Conservation (phyloP, 371 early-diverging fungal genomes). For the Amoeboaphelidium protococcarum region DNA sequence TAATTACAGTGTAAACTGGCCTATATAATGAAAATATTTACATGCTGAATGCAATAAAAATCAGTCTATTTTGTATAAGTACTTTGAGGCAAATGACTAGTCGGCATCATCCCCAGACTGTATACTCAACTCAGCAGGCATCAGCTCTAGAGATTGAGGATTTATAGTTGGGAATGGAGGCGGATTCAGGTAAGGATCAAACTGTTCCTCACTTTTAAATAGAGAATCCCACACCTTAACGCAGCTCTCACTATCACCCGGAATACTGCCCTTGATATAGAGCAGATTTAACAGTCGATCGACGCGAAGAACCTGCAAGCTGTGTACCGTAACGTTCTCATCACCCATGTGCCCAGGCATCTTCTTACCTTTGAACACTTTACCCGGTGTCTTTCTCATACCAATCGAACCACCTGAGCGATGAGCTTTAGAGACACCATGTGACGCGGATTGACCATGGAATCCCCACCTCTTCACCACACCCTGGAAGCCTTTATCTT, state of each 20-base stretch:
- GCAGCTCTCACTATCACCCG: conserved; percentile 58
- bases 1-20: too few species aligned
- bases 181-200: background rate
- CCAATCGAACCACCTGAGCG: conserved; percentile 86
- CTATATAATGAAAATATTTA: too few species aligned
- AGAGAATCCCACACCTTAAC: conserved; percentile 64
- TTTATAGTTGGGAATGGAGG: background rate
- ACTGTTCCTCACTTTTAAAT: background rate
- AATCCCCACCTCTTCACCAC: conserved; percentile 92
- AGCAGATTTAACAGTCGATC: conserved; percentile 55
- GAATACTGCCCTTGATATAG: conserved; percentile 72
- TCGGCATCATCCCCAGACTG: background rate
- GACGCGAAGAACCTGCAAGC: conserved; percentile 57
- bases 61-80: too few species aligned
- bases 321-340: conserved; percentile 46
- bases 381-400: conserved; percentile 64
- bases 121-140: background rate
- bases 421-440: conserved; percentile 77
- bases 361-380: conserved; percentile 85
- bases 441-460: conserved; percentile 67
- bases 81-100: too few species aligned
- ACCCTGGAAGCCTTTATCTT: conserved; percentile 88
- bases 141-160: background rate
- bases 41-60: too few species aligned
- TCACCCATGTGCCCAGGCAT: conserved; percentile 93